These are phyloP conservation scores for Plasmopara viticola DNA, from an alignment of 352 stramenopile genomes.

Conservation along the genomic window DNA sequence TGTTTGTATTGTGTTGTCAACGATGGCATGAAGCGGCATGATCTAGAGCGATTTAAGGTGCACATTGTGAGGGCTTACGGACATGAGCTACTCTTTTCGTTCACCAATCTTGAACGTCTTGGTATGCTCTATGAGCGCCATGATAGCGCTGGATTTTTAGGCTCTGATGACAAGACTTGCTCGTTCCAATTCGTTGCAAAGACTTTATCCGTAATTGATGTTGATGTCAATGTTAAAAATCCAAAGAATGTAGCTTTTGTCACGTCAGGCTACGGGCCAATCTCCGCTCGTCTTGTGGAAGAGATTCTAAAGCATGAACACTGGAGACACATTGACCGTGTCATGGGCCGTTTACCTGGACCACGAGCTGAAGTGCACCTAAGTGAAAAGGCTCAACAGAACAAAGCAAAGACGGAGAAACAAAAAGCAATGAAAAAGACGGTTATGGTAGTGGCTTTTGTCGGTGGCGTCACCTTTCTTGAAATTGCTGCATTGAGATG, in stretches of 20 bases:
- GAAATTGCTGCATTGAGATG: slow-evolving; percentile 73
- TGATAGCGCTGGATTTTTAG: slow-evolving; percentile 6
- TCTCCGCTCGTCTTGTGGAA: slow-evolving; percentile 64
- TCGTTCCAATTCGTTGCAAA: slow-evolving; percentile 28
- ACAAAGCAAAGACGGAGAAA: slow-evolving; percentile 12
- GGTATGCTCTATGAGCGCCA: slow-evolving; percentile 38
- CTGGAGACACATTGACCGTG: slow-evolving; percentile 43
- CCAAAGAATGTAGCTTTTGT: slow-evolving; percentile 59
- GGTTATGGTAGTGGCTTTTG: slow-evolving; percentile 58
- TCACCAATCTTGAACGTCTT: slow-evolving; percentile 51
- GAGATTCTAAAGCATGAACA: slow-evolving; percentile 44
- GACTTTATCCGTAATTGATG: slow-evolving; percentile 40
- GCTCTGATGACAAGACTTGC: slow-evolving; percentile 4
- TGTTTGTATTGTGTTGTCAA: slow-evolving; percentile 57
- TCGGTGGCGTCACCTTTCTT: slow-evolving; percentile 62
- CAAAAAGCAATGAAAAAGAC: slow-evolving; percentile 34
- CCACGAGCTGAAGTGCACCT: slow-evolving; percentile 49
- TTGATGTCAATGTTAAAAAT: slow-evolving; percentile 50
- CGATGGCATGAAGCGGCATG: slow-evolving; percentile 28
- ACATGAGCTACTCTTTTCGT: slow-evolving; percentile 64
- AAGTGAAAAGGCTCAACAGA: slow-evolving; percentile 13
- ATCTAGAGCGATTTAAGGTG: slow-evolving; percentile 45
- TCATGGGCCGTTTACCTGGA: slow-evolving; percentile 44
- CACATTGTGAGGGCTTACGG: slow-evolving; percentile 66
- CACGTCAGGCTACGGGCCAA: slow-evolving; percentile 62